These are phyloP conservation scores for Amanita molliuscula DNA, from an alignment of 768 basidiomycete species.

Conservation along the genomic window DNA sequence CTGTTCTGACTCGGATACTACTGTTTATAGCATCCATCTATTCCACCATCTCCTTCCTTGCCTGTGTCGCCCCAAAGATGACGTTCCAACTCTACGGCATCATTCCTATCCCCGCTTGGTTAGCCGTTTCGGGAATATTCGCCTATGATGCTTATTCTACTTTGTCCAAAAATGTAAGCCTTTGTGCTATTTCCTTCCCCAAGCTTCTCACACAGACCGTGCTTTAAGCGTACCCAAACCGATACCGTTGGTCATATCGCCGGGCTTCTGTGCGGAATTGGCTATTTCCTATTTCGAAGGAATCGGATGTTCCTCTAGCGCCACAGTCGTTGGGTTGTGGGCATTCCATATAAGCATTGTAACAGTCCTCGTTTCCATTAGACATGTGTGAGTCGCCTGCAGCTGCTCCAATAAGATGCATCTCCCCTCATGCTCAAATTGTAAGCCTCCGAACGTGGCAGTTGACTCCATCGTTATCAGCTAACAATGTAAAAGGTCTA, in stretches of 20 bases:
- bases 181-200: neutral
- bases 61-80: slow-evolving; percentile 55
- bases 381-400: neutral
- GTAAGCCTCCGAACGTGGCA: too few species aligned
- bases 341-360: neutral
- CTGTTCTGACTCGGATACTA: slow-evolving; percentile 1
- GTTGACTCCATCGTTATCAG: too few species aligned
- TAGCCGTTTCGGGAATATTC: slow-evolving; percentile 57
- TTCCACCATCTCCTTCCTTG: slow-evolving; percentile 60
- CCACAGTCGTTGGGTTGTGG: too few species aligned
- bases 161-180: slow-evolving; percentile 26
- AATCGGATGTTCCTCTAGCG: slow-evolving; percentile 15
- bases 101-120: slow-evolving; percentile 74
- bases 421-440: neutral
- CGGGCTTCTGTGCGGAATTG: slow-evolving; percentile 51
- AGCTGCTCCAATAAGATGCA: neutral
- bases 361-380: neutral
- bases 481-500: too few species aligned
- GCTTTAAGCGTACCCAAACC: slow-evolving; percentile 34
- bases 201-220: neutral
- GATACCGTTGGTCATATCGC: slow-evolving; percentile 65
- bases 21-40: slow-evolving; percentile 52
- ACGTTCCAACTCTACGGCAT: slow-evolving; percentile 67
- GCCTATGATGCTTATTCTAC: slow-evolving; percentile 46
- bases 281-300: slow-evolving; percentile 36